Percentiles rank a stretch among this genome's conserved stretches.
These are phyloP conservation scores for Melastoma malabathricum DNA, from an alignment of 345 rosid genomes.

Conservation along the genomic window DNA sequence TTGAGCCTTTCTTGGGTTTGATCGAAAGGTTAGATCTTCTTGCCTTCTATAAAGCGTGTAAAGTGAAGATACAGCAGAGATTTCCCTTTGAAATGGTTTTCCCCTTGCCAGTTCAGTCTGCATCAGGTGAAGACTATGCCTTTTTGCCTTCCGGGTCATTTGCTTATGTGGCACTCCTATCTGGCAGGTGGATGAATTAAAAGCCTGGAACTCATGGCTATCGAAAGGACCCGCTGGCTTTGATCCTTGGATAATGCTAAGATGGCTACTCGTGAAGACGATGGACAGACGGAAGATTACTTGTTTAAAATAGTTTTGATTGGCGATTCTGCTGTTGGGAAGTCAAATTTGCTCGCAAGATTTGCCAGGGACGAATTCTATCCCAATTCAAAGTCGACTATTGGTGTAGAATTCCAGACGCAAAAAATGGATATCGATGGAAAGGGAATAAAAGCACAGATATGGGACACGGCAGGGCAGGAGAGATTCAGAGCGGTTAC, in stretches of 20 bases:
- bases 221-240: not conserved
- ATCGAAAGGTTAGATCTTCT: too few species aligned
- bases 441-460: conserved; percentile 89
- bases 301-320: conserved; percentile 84
- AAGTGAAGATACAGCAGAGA: too few species aligned
- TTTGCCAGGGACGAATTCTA: conserved; percentile 92
- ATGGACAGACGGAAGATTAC: conserved; percentile 79
- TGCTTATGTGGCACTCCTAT: not conserved
- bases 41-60: too few species aligned
- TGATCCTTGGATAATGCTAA: conserved; percentile 17
- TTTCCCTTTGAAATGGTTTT: too few species aligned
- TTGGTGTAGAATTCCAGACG: conserved; percentile 97
- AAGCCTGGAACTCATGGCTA: too few species aligned
- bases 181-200: not conserved
- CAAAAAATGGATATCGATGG: conserved; percentile 84
- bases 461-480: conserved; percentile 99
- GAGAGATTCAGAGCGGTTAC: conserved; percentile 97
- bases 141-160: too few species aligned
- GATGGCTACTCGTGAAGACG: conserved; percentile 71
- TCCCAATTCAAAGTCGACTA: conserved; percentile 90
- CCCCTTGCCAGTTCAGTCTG: too few species aligned
- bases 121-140: too few species aligned
- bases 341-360: conserved; percentile 93
- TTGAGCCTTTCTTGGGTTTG: too few species aligned
- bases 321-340: conserved; percentile 98